Conservation (phyloP, 2,329 filamentous ascomycete genomes). For the Coniochaeta sp. region DNA sequence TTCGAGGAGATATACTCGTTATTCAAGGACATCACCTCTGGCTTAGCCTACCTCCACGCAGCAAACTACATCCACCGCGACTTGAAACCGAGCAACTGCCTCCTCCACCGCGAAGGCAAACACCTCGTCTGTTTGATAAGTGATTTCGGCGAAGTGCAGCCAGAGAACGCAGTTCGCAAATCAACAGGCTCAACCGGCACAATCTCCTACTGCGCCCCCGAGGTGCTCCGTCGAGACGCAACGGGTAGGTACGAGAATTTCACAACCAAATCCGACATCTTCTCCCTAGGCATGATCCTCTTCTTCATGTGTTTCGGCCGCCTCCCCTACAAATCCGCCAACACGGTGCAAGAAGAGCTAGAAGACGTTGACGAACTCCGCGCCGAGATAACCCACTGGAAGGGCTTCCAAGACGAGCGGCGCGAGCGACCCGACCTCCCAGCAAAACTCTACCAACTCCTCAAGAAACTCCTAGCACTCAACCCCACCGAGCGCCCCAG, state of each 20-base stretch:
- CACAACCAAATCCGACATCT: slow-evolving; percentile 96
- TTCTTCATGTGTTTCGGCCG: slow-evolving; percentile 96
- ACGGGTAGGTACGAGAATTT: slow-evolving; percentile 82
- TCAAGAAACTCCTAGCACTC: slow-evolving; percentile 74
- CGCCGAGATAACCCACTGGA: slow-evolving; percentile 80
- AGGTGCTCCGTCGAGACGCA: slow-evolving; percentile 68
- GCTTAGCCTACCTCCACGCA: slow-evolving; percentile 79
- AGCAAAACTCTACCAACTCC: slow-evolving; percentile 73
- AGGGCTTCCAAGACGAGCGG: slow-evolving; percentile 74
- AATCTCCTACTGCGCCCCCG: slow-evolving; percentile 94
- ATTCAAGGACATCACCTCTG: slow-evolving; percentile 91
- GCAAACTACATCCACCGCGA: slow-evolving; percentile 95
- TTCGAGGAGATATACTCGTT: slow-evolving; percentile 96
- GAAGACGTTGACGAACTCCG: slow-evolving; percentile 84
- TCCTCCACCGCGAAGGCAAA: slow-evolving; percentile 70
- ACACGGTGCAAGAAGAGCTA: slow-evolving; percentile 80
- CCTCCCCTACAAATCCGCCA: slow-evolving; percentile 78
- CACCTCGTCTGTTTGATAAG: slow-evolving; percentile 80
- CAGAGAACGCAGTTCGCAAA: slow-evolving; percentile 70
- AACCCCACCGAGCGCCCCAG: slow-evolving; percentile 71
- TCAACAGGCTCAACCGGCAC: slow-evolving; percentile 93
- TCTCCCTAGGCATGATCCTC: slow-evolving; percentile 95
- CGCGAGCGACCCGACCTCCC: slow-evolving; percentile 76
- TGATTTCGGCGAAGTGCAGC: slow-evolving; percentile 95
- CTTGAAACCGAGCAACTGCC: slow-evolving; percentile 91